Evolutionary conservation across 805 yeast species (phyloP).

Genomic region (Yarrowia sp.): DNA sequence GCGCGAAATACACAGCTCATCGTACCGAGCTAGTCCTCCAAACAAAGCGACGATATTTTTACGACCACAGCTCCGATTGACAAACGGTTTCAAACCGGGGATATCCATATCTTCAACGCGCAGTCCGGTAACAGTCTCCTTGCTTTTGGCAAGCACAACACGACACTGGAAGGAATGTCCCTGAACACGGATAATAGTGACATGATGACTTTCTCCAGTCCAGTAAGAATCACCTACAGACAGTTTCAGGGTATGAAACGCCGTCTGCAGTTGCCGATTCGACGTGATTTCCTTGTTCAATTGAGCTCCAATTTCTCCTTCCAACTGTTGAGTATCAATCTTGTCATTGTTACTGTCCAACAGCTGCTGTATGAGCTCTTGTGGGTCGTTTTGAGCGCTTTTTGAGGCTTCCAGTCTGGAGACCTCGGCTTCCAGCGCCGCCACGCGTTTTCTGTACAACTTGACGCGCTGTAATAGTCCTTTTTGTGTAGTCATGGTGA

Average conservation of each 20-base stretch:
- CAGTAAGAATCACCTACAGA: conserved; percentile 1
- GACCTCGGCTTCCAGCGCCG: conserved; percentile 12
- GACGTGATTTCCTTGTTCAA: conserved; percentile 28
- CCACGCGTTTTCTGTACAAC: conserved; percentile 23
- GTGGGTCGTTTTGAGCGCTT: neutral
- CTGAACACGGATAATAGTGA: neutral
- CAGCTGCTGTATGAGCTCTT: neutral
- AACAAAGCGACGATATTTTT: conserved; percentile 14
- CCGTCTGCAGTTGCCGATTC: neutral
- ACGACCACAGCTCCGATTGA: neutral
- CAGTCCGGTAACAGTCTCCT: neutral
- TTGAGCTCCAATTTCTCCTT: conserved; percentile 1
- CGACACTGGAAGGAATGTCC: conserved; percentile 18
- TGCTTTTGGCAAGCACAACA: neutral
- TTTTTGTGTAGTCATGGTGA: conserved; percentile 9
- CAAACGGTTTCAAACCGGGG: neutral
- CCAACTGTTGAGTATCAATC: conserved; percentile 16
- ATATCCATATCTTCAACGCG: neutral
- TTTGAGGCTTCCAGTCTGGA: neutral
- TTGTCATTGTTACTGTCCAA: conserved; percentile 8
- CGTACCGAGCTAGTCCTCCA: conserved; percentile 17
- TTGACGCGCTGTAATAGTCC: conserved; percentile 24
- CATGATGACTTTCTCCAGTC: neutral
- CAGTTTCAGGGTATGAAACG: conserved; percentile 20
- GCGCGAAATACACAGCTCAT: neutral